Evolutionary conservation across 495 filamentous ascomycete species (phyloP).

Genomic region (Rhizodiscina lignyota): DNA sequence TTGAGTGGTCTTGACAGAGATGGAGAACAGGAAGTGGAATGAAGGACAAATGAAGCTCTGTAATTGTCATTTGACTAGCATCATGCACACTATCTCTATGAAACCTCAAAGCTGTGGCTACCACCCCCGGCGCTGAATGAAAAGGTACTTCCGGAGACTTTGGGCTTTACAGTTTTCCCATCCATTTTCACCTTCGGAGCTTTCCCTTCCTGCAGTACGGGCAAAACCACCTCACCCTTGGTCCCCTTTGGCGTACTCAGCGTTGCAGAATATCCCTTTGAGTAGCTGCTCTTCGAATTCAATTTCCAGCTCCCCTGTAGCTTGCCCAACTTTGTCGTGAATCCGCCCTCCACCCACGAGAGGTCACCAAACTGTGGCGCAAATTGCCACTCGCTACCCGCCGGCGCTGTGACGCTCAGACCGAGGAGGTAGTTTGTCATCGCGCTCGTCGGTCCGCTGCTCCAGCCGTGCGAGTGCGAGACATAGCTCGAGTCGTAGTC

Average conservation of each 20-base stretch:
- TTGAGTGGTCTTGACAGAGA: constrained; percentile 4
- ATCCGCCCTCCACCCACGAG: constrained; percentile 14
- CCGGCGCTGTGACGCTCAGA: constrained; percentile 8
- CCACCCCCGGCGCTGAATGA: no score
- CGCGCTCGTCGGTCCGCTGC: constrained; percentile 14
- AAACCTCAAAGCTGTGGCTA: no score
- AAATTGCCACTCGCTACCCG: constrained; percentile 11
- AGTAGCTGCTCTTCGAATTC: no score
- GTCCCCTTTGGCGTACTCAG: constrained; percentile 17
- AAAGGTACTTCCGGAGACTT: no score
- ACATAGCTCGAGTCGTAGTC: constrained; percentile 15
- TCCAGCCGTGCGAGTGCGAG: constrained; percentile 21
- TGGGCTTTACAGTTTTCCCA: constrained; percentile 5
- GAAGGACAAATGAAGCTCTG: no score
- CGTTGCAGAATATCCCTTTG: constrained; percentile 10
- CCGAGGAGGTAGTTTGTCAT: constrained; percentile 18
- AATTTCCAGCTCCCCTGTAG: constrained; percentile 13
- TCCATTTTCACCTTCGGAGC: constrained; percentile 14
- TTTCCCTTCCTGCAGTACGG: constrained; percentile 6
- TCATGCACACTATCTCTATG: no score
- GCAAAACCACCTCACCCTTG: constrained; percentile 14
- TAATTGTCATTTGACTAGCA: no score
- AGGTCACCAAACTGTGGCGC: constrained; percentile 18
- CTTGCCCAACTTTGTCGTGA: constrained; percentile 14
- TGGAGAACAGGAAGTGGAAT: no score